These are phyloP conservation scores for Vinca major DNA, from an alignment of 305 asterid genomes.

Conservation along the genomic window DNA sequence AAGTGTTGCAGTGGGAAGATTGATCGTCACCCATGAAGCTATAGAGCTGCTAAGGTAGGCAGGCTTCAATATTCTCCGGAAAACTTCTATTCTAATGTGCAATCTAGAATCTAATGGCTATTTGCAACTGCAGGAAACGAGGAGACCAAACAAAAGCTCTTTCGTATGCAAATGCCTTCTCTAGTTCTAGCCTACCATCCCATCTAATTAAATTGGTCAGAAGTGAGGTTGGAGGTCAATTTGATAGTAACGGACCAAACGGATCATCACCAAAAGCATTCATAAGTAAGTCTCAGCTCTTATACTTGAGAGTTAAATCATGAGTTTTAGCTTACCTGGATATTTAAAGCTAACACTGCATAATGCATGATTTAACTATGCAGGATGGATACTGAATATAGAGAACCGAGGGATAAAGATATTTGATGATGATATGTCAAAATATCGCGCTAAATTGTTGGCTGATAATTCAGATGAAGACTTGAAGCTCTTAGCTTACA, in stretches of 20 bases:
- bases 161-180: constrained; percentile 42
- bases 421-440: constrained; percentile 44
- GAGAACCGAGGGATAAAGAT: constrained; percentile 52
- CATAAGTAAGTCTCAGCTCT: constrained; percentile 36
- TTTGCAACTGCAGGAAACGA: constrained; percentile 35
- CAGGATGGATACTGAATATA: constrained; percentile 57
- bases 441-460: constrained; percentile 31
- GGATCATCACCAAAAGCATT: constrained; percentile 56
- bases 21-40: constrained; percentile 48
- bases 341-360: background rate
- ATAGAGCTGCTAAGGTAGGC: constrained; percentile 42
- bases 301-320: background rate
- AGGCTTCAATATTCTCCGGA: background rate
- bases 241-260: constrained; percentile 29
- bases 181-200: constrained; percentile 43
- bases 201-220: constrained; percentile 31
- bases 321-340: background rate
- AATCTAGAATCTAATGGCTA: constrained; percentile 10
- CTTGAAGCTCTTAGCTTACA: constrained; percentile 21
- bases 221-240: constrained; percentile 31
- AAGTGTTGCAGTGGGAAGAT: constrained; percentile 35
- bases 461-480: constrained; percentile 28
- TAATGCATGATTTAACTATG: background rate
- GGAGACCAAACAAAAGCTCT: constrained; percentile 40
- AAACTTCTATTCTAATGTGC: background rate